Evolutionary conservation across 2,329 filamentous ascomycete species (phyloP), one percentile per base, ranked within the genome.

Genomic region (Chaetomium sp.): DNA sequence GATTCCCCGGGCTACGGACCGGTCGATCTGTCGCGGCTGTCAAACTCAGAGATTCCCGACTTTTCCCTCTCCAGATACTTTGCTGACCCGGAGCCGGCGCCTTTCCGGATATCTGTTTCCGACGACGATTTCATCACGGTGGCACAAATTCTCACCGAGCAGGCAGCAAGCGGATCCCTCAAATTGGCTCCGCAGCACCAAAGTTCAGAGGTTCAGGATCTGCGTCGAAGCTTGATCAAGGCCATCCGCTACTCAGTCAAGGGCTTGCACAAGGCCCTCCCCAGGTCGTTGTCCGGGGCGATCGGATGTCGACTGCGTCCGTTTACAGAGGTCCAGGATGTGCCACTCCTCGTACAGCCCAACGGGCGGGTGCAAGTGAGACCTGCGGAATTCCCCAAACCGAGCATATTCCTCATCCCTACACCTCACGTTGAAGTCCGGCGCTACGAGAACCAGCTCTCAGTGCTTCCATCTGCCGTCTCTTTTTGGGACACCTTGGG

Each of bases 401-500:
- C 81, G 0, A 83, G 81, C 67, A 76, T 88, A 2, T 90, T 90
- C 68, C 80, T 82, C 49, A 85, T 95, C 2, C 83, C 85, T 1
- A 80, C 87, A 0, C 91, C 91, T 1, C 88, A 91, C 71, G 79
- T 95, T 45, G 87, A 91, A 69, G 80, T 96, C 12, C 87, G 88
- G 57, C 83, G 91, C 60, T 85, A 87, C 23, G 89, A 92, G 47
- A 82, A 83, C 1, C 85, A 84, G 56, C 83, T 93, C 63, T 91
- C 92, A 12, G 81, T 96, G 47, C 80, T 94, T 25, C 90, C 92
- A 1, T 85, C 91, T 0, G 89, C 90, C 0, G 79, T 94, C 23
- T 79, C 83, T 0, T 96, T 95, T 72, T 96, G 92, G 92, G 91
- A 95, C 73, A 87, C 88, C 55, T 79, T 96, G 21, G 90, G 91